These are phyloP conservation scores for Exobasidium cylindrosporum DNA, from an alignment of 1,284 basidiomycete species.

Conservation along the genomic window DNA sequence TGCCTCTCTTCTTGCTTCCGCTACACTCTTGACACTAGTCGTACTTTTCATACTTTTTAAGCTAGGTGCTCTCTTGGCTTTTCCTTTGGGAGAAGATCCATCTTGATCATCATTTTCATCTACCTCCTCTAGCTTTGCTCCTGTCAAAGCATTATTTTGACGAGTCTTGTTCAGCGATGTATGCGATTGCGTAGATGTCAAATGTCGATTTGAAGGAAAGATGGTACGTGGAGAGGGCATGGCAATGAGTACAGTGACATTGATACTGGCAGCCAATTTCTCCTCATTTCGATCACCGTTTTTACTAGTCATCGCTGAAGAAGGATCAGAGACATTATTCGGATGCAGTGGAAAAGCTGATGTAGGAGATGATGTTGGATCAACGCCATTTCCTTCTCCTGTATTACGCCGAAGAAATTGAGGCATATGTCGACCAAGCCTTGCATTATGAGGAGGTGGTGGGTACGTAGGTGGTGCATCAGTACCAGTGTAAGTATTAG, in stretches of 20 bases:
- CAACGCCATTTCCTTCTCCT: neutral
- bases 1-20: slow-evolving; percentile 39
- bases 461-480: neutral
- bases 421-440: slow-evolving; percentile 16
- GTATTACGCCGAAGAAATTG: slow-evolving; percentile 22
- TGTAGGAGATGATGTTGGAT: neutral
- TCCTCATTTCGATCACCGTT: slow-evolving; percentile 4
- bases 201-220: slow-evolving; percentile 21
- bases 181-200: neutral
- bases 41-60: slow-evolving; percentile 38
- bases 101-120: slow-evolving; percentile 21
- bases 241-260: slow-evolving; percentile 45
- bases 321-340: neutral
- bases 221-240: slow-evolving; percentile 47
- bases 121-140: slow-evolving; percentile 30
- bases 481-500: neutral
- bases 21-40: slow-evolving; percentile 30
- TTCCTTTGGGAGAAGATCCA: slow-evolving; percentile 14
- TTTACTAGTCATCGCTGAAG: neutral
- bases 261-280: slow-evolving; percentile 34
- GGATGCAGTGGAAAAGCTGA: neutral
- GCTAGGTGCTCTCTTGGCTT: slow-evolving; percentile 30
- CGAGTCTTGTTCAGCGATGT: neutral
- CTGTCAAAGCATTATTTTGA: neutral
- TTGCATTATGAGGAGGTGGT: neutral